Evolutionary conservation across 75 land plant genomes (phyloP), one percentile per base, ranked within the genome.

Genomic region (Gnetum montanum): DNA sequence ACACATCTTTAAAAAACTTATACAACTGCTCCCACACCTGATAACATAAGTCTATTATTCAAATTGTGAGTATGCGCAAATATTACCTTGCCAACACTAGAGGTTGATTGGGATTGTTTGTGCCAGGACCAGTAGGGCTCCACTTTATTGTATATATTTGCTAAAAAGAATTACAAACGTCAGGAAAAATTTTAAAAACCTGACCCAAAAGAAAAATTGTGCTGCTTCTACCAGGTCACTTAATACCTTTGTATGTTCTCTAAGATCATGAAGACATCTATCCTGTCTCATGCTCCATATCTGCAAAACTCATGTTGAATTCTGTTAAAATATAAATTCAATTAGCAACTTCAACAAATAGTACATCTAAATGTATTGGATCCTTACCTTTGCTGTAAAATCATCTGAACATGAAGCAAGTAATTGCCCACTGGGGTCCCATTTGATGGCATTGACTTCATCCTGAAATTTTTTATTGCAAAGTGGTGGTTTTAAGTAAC

Each of bases 341-440:
- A n/a, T n/a, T n/a, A n/a, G n/a, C n/a, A n/a, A n/a, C n/a, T n/a
- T n/a, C 33, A 43, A 8, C 18, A 37, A 15, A 15, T 15, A 51
- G 5, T 36, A 19, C 34, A 7, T 16, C 8, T 6, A 5, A 20
- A 16, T 4, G 31, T 33, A 25, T 30, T n/a, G 20, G 8, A 16
- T 16, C 10, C 60, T 34, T 49, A 90, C 98, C 96, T 94, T 94
- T 58, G 91, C 91, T 28, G 98, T 85, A 25, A 55, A 65, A 71
- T 94, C 98, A 72, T 89, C 96, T 36, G 96, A 94, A 71, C 98
- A 83, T 6, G 98, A 94, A 33, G 98, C 98, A 61, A 94, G 77
- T 18, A 89, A 59, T 11, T 73, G 60, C 33, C 91, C 96, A 43
- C 85, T 78, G 37, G 91, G 96, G 70, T 94, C 98, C 98, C 98